Evolutionary conservation across 1,284 basidiomycete genomes (phyloP).

Genomic region (Ustilago crameri): DNA sequence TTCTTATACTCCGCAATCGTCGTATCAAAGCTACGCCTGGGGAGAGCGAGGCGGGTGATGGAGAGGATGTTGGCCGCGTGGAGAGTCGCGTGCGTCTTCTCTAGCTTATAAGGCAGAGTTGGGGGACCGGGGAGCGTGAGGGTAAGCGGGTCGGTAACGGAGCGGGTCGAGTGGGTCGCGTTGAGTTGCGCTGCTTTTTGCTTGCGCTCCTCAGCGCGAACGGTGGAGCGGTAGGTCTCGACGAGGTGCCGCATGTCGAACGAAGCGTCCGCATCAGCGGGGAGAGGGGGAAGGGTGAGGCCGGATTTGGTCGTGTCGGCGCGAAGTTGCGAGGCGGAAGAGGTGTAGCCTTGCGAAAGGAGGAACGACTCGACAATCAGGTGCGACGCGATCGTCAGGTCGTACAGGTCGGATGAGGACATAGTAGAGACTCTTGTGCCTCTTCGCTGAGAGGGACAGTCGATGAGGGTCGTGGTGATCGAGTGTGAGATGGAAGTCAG

Average conservation of each 20-base stretch:
- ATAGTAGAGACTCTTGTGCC: constrained; percentile 1
- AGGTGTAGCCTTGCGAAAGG: constrained; percentile 32
- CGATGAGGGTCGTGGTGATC: background rate
- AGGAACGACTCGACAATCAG: constrained; percentile 49
- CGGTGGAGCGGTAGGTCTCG: constrained; percentile 37
- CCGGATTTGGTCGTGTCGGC: constrained; percentile 25
- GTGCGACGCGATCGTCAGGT: constrained; percentile 35
- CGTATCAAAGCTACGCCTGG: constrained; percentile 37
- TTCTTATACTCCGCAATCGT: constrained; percentile 14
- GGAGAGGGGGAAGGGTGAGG: constrained; percentile 6
- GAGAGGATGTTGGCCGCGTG: constrained; percentile 63
- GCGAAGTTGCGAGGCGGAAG: constrained; percentile 32
- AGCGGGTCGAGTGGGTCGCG: constrained; percentile 17
- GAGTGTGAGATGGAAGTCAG: background rate
- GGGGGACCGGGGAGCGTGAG: constrained; percentile 28
- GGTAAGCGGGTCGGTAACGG: constrained; percentile 34
- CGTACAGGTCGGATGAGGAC: constrained; percentile 28
- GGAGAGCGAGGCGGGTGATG: constrained; percentile 29
- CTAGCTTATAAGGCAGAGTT: constrained; percentile 27
- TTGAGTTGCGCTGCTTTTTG: constrained; percentile 12
- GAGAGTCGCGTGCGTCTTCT: constrained; percentile 38
- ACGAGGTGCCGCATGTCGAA: constrained; percentile 45
- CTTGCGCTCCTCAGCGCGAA: constrained; percentile 25
- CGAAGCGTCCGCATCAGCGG: background rate
- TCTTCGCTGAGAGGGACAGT: background rate